These are phyloP conservation scores for Naumovozyma baii DNA, from an alignment of 805 yeast species.

Conservation along the genomic window DNA sequence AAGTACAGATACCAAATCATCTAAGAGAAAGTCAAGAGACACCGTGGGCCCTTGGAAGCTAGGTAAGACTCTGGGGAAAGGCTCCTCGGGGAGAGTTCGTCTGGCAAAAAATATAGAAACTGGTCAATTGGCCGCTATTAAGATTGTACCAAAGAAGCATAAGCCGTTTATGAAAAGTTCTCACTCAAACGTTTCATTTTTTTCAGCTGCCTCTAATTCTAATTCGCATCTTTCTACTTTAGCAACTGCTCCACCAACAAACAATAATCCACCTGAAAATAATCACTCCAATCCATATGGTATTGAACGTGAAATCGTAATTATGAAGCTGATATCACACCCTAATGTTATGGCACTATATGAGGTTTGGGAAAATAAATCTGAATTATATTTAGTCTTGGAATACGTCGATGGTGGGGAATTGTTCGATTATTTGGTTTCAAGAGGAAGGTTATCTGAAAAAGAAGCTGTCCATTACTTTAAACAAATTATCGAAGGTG, in stretches of 20 bases:
- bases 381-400: constrained; percentile 68
- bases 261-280: constrained; percentile 10
- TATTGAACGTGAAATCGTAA: constrained; percentile 92
- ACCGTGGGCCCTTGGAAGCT: constrained; percentile 75
- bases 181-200: constrained; percentile 8
- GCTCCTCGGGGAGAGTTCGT: constrained; percentile 74
- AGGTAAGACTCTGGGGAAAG: constrained; percentile 71
- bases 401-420: constrained; percentile 90
- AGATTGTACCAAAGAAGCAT: constrained; percentile 59
- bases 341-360: constrained; percentile 87
- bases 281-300: constrained; percentile 57
- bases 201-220: constrained; percentile 8
- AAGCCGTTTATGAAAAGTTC: constrained; percentile 1
- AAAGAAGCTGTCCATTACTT: constrained; percentile 67
- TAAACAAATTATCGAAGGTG: constrained; percentile 68
- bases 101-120: constrained; percentile 59
- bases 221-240: constrained; percentile 10
- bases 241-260: constrained; percentile 7
- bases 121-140: constrained; percentile 75
- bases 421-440: constrained; percentile 61
- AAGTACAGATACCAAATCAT: constrained; percentile 21
- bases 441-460: constrained; percentile 60
- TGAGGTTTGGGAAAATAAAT: constrained; percentile 97
- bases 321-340: constrained; percentile 91
- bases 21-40: constrained; percentile 28